Percentiles rank a stretch among this genome's conserved stretches.
phyloP scores from a whole-genome alignment of 164 flowering plant genomes.

The Stephania yunnanensis region DNA sequence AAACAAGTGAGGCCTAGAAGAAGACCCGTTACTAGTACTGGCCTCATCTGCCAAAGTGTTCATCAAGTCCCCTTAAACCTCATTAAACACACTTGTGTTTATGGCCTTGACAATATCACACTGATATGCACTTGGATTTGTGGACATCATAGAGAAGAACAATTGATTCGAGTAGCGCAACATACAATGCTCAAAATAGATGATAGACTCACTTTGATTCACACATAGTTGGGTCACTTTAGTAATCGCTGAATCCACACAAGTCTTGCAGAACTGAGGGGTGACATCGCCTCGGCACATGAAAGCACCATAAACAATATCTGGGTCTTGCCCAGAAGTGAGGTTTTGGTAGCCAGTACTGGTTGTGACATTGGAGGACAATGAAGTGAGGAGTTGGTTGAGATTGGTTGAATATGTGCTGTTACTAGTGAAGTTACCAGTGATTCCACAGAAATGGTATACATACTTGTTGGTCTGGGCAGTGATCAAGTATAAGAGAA shows the following conservation, averaged over 20 bases:
- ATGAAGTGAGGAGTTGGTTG: slow-evolving; percentile 15
- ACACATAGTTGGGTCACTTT: slow-evolving; percentile 15
- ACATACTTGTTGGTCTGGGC: not conserved
- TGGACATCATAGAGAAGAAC: slow-evolving; percentile 5
- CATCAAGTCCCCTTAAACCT: slow-evolving; percentile 1
- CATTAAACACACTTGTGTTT: slow-evolving; percentile 11
- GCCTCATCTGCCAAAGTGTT: not conserved
- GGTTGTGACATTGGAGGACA: slow-evolving; percentile 5
- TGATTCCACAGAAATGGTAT: not conserved
- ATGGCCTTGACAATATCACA: slow-evolving; percentile 1
- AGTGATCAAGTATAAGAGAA: not conserved
- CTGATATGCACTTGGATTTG: not conserved
- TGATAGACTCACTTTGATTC: slow-evolving; percentile 12
- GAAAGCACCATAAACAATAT: slow-evolving; percentile 14
- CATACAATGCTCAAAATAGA: slow-evolving; percentile 28
- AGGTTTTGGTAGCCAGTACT: slow-evolving; percentile 6
- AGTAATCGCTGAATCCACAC: slow-evolving; percentile 11
- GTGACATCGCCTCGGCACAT: slow-evolving; percentile 28
- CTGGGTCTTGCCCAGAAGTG: slow-evolving; percentile 11
- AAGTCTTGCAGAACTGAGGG: slow-evolving; percentile 13
- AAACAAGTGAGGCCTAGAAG: not conserved
- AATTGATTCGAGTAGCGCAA: slow-evolving; percentile 24
- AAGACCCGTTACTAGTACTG: too few relatives aligned
- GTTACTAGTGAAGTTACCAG: slow-evolving; percentile 8
- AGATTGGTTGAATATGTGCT: slow-evolving; percentile 11